Conservation (phyloP, 1,284 basidiomycete species). For the Pseudozyma sp. region DNA sequence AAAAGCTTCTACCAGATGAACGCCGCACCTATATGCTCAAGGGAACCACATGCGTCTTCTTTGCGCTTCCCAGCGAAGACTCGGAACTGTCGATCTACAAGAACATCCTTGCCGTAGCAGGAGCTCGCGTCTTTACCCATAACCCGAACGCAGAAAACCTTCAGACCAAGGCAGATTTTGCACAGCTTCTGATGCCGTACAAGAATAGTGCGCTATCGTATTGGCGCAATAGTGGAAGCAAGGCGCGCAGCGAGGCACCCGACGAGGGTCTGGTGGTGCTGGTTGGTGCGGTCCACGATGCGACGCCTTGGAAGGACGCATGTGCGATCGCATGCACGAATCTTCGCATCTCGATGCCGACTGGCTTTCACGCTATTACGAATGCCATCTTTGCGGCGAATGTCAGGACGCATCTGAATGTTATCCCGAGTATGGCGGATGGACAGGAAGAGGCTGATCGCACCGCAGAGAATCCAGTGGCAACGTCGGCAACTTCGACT, state of each 20-base stretch:
- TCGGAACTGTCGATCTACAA: conserved; percentile 41
- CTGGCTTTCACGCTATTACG: conserved; percentile 43
- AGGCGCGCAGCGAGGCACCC: conserved; percentile 42
- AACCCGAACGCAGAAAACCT: conserved; percentile 30
- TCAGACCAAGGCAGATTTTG: conserved; percentile 43
- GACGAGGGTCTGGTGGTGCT: conserved; percentile 53
- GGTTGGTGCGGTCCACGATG: conserved; percentile 22
- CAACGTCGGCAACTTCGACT: background rate
- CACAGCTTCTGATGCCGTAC: conserved; percentile 48
- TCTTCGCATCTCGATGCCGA: conserved; percentile 46
- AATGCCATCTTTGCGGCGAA: conserved; percentile 36
- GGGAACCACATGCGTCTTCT: conserved; percentile 51
- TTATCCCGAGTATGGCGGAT: conserved; percentile 19
- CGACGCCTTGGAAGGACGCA: conserved; percentile 26
- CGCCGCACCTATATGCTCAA: conserved; percentile 46
- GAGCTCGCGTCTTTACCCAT: conserved; percentile 37
- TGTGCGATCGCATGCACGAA: conserved; percentile 41
- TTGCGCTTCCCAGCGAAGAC: conserved; percentile 36
- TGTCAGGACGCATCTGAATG: conserved; percentile 39
- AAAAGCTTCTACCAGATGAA: conserved; percentile 23
- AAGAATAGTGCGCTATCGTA: conserved; percentile 46
- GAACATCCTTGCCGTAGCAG: conserved; percentile 30
- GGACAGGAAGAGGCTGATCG: background rate
- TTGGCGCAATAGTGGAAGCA: conserved; percentile 37
- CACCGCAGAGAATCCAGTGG: background rate